Evolutionary conservation across 371 early-diverging fungal species (phyloP), one percentile per base, ranked within the genome.

Genomic region (Agmasoma carcini): DNA sequence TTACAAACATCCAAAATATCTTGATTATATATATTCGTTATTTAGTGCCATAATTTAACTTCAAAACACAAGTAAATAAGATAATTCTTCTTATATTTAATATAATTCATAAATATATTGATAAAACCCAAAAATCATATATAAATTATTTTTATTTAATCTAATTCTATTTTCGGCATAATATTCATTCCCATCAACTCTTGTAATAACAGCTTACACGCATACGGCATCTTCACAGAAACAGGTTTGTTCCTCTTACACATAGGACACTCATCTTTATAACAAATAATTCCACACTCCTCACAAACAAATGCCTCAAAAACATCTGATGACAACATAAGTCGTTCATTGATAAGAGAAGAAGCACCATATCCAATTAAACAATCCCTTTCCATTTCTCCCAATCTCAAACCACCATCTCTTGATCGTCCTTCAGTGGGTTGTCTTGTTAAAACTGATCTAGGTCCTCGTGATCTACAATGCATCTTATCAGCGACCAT

Each of bases 401-500:
- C 93, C 1, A 95, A 72, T 76, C 93, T 83, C 56, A 93, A 79
- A 63, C 93, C 96, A 73, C 96, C 93, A 68, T 92, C 93, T 34
- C 86, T 81, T 25, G 87, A 85, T 70, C 94, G 81, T 80, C 97
- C 95, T 79, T 94, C 93, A 0, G 92, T 93, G 14, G 97, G 97
- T 72, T 94, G 95, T 31, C 94, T 80, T 0, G 94, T 93, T 15
- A 93, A 69, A 0, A 84, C 82, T 12, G 91, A 88, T 43, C 89
- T 80, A 19, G 92, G 92, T 58, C 95, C 95, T 50, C 84, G 79
- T 39, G 94, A 83, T 68, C 95, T 84, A 19, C 91, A 90, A 72
- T 94, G 94, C 87, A 94, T 93, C 78, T 94, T 96, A 76, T 96
- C 97, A 79, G 90, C 84, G 2, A 96, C 94, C 94, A 94, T 94